These are phyloP conservation scores for Marchantia polymorpha DNA, from an alignment of 225 moss, liverwort and hornwort genomes.

Conservation along the genomic window DNA sequence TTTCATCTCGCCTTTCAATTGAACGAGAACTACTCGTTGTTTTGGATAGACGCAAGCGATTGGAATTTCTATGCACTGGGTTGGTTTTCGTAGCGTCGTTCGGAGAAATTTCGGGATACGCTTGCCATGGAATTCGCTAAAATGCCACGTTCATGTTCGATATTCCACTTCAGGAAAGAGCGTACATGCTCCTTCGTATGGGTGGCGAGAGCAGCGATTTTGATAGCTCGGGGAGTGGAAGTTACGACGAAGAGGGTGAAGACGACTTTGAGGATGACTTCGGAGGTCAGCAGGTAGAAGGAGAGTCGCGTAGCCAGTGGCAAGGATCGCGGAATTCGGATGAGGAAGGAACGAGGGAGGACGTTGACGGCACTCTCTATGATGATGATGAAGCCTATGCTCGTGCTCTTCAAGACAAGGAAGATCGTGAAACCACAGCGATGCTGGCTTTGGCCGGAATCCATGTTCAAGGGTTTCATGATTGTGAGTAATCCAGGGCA, in stretches of 20 bases:
- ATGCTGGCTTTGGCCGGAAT: constrained; percentile 81
- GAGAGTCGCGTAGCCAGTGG: constrained; percentile 27
- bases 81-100: too few species aligned
- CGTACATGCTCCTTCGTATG: constrained; percentile 68
- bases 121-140: too few species aligned
- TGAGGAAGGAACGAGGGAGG: constrained; percentile 45
- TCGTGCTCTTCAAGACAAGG: constrained; percentile 75
- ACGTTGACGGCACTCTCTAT: constrained; percentile 59
- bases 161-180: constrained; percentile 50
- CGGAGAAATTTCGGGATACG: too few species aligned
- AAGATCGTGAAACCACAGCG: constrained; percentile 81
- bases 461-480: constrained; percentile 38
- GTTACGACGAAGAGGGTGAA: constrained; percentile 49
- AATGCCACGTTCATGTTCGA: neutral
- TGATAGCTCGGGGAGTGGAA: constrained; percentile 46
- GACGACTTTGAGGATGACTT: constrained; percentile 49
- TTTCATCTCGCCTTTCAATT: too few species aligned
- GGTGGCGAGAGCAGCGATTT: constrained; percentile 56
- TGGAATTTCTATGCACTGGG: too few species aligned
- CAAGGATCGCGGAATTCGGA: constrained; percentile 17
- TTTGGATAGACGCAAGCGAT: too few species aligned
- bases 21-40: too few species aligned
- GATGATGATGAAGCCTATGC: constrained; percentile 78
- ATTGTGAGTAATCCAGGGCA: constrained; percentile 45
- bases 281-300: constrained; percentile 39